These are phyloP conservation scores for Solanum sparsipilum DNA, from an alignment of 257 asterid genomes.

Conservation along the genomic window DNA sequence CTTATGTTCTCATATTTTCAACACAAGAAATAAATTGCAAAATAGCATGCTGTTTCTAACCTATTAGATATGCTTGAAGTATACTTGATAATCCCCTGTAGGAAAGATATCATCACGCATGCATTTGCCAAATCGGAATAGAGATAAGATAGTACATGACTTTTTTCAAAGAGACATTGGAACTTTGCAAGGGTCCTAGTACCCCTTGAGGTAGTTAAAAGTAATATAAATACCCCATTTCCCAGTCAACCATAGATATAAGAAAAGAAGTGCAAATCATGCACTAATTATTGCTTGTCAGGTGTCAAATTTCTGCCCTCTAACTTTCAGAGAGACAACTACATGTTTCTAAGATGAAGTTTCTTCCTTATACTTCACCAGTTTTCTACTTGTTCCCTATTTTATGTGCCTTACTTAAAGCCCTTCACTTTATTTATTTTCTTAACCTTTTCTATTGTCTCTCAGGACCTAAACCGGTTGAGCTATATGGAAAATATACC, in stretches of 20 bases:
- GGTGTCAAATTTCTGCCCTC: background rate
- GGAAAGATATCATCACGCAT: background rate
- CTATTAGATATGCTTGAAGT: background rate
- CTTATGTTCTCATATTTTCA: background rate
- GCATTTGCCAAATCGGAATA: background rate
- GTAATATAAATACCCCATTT: background rate
- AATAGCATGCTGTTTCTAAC: background rate
- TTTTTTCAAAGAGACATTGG: background rate
- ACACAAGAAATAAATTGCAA: background rate
- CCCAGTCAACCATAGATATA: background rate
- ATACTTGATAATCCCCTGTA: background rate
- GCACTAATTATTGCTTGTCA: background rate
- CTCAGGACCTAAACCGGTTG: constrained; percentile 30
- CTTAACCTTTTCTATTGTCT: background rate
- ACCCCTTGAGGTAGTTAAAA: background rate
- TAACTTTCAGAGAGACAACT: background rate
- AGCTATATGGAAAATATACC: constrained; percentile 31
- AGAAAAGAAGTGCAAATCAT: background rate
- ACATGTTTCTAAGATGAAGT: background rate
- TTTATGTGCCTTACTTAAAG: background rate
- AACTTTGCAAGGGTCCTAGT: background rate
- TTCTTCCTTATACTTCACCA: background rate
- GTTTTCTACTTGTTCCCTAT: background rate
- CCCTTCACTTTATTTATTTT: background rate
- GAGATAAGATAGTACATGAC: background rate